Conservation (phyloP, 2,329 filamentous ascomycete genomes). For the Neofusicoccum kwambonambiense region DNA sequence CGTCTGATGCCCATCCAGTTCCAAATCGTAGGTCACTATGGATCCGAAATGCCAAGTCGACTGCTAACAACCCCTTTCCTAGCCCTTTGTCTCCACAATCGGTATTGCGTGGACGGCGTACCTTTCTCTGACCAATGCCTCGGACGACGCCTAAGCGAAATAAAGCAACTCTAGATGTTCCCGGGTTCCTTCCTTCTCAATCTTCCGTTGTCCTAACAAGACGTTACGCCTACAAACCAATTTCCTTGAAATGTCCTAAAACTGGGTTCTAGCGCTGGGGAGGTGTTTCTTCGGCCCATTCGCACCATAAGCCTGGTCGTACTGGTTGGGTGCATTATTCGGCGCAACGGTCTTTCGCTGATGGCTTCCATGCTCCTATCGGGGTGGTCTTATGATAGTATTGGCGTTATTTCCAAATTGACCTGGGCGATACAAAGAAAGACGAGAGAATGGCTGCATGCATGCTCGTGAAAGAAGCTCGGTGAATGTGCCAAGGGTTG, state of each 20-base stretch:
- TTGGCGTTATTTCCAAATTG: slow-evolving; percentile 2
- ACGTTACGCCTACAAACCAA: neutral
- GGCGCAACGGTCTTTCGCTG: slow-evolving; percentile 6
- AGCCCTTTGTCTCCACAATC: slow-evolving; percentile 94
- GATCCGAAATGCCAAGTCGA: slow-evolving; percentile 20
- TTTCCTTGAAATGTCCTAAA: neutral
- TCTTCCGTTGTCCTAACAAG: neutral
- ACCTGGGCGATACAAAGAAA: neutral
- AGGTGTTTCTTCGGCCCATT: neutral
- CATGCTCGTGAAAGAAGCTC: neutral
- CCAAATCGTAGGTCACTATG: slow-evolving; percentile 68
- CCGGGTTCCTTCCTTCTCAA: neutral
- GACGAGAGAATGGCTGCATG: neutral
- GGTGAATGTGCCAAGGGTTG: neutral
- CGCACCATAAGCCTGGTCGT: neutral
- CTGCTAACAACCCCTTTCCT: slow-evolving; percentile 19
- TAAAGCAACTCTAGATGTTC: neutral
- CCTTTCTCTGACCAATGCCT: slow-evolving; percentile 84
- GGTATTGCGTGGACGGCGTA: slow-evolving; percentile 99
- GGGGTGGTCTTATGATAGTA: neutral
- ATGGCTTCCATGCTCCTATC: neutral
- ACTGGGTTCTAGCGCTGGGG: neutral
- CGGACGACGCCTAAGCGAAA: slow-evolving; percentile 59
- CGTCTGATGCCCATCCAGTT: slow-evolving; percentile 91
- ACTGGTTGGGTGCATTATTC: slow-evolving; percentile 6